Evolutionary conservation across 768 basidiomycete genomes (phyloP).

Genomic region (Termitomyces bulborhizus): DNA sequence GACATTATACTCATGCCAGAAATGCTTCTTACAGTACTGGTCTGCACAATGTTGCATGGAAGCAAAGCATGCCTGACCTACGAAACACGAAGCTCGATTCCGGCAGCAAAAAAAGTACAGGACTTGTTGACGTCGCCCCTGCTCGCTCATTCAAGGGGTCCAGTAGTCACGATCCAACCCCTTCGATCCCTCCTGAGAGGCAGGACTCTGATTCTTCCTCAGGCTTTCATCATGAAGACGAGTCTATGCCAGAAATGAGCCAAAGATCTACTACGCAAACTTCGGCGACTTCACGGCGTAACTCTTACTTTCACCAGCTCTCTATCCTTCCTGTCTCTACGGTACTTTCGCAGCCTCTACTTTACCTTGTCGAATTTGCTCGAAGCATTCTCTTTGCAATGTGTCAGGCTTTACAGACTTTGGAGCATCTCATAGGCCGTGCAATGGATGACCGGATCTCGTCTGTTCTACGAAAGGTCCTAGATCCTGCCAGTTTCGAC

Average conservation of each 20-base stretch:
- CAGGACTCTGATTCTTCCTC: constrained; percentile 43
- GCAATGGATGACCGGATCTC: constrained; percentile 80
- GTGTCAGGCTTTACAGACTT: constrained; percentile 84
- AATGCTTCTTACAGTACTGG: constrained; percentile 46
- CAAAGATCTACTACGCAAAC: constrained; percentile 25
- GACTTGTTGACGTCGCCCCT: constrained; percentile 15
- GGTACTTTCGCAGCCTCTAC: constrained; percentile 63
- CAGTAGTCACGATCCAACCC: constrained; percentile 23
- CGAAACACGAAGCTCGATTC: constrained; percentile 43
- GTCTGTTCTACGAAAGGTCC: constrained; percentile 73
- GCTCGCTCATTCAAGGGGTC: constrained; percentile 1
- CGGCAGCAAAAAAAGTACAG: constrained; percentile 19
- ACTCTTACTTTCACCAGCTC: constrained; percentile 92
- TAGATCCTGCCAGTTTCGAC: constrained; percentile 77
- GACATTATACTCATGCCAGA: constrained; percentile 33
- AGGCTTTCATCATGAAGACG: constrained; percentile 19
- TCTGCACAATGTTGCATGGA: constrained; percentile 38
- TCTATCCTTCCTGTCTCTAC: constrained; percentile 68
- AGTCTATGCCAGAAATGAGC: constrained; percentile 20
- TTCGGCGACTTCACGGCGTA: constrained; percentile 72
- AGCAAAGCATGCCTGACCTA: constrained; percentile 87
- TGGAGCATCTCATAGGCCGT: constrained; percentile 83
- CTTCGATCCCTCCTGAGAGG: constrained; percentile 33
- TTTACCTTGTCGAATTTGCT: constrained; percentile 76
- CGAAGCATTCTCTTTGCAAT: constrained; percentile 89